Evolutionary conservation across 164 flowering plant species (phyloP).

Genomic region (Berberis vulgaris): DNA sequence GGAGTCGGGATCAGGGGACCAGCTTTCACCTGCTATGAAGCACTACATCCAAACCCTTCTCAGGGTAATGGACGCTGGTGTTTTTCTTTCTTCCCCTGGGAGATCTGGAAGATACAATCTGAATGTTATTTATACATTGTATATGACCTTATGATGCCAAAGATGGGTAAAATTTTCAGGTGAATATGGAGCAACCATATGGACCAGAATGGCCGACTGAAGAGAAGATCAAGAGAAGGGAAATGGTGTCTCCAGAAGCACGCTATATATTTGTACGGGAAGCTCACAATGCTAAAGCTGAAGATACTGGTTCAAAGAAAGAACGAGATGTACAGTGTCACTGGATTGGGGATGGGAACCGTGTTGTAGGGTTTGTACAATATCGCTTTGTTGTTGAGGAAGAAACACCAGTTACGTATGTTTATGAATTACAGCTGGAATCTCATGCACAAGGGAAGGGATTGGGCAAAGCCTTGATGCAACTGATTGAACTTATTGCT

Average conservation of each 20-base stretch:
- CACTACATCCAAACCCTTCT: conserved; percentile 61
- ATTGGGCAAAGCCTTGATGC: conserved; percentile 79
- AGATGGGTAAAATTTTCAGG: conserved; percentile 22
- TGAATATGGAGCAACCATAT: conserved; percentile 70
- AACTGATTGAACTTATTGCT: conserved; percentile 83
- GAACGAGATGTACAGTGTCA: conserved; percentile 7
- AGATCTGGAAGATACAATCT: neutral
- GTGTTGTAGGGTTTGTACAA: conserved; percentile 77
- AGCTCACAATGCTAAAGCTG: conserved; percentile 16
- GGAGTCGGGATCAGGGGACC: conserved; percentile 65
- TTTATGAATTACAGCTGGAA: conserved; percentile 90
- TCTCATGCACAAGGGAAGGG: conserved; percentile 69
- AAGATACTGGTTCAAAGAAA: conserved; percentile 8
- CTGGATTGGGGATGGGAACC: conserved; percentile 17
- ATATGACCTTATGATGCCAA: neutral
- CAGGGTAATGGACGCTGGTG: conserved; percentile 35
- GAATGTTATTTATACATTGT: neutral
- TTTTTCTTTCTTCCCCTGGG: neutral
- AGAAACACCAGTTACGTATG: conserved; percentile 78
- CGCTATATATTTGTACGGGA: conserved; percentile 68
- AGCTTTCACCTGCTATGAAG: conserved; percentile 48
- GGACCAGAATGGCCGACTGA: conserved; percentile 76
- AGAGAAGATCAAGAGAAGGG: conserved; percentile 77
- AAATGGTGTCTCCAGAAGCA: conserved; percentile 83
- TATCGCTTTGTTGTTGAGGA: conserved; percentile 80